These are phyloP conservation scores for Gymnopilus junonius DNA, from an alignment of 768 basidiomycete genomes.

Conservation along the genomic window DNA sequence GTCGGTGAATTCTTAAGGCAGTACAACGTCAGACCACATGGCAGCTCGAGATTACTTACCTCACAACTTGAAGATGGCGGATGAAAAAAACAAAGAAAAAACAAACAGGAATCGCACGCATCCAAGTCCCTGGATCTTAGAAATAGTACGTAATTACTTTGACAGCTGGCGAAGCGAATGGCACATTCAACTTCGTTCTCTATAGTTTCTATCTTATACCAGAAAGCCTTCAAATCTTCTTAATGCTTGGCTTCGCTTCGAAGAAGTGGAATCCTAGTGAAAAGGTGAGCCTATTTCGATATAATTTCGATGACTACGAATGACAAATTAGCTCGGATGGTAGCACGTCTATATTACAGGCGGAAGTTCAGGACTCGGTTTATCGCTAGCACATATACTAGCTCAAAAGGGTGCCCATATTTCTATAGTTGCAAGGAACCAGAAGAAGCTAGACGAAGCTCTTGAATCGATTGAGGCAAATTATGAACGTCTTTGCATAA, in stretches of 20 bases:
- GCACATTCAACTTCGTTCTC: no score
- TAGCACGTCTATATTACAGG: constrained; percentile 90
- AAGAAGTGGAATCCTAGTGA: constrained; percentile 55
- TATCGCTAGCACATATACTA: constrained; percentile 71
- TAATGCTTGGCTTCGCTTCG: constrained; percentile 31
- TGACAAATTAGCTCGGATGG: neutral
- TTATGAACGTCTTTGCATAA: constrained; percentile 23
- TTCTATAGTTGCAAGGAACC: constrained; percentile 84
- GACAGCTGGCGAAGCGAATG: no score
- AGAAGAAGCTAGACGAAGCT: constrained; percentile 64
- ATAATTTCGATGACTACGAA: neutral
- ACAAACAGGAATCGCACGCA: no score
- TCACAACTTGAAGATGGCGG: neutral
- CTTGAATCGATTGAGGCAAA: constrained; percentile 68
- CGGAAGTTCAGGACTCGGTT: constrained; percentile 80
- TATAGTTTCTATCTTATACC: no score
- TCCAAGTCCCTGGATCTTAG: no score
- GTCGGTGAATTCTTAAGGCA: no score
- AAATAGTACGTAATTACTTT: no score
- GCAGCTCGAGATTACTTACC: no score
- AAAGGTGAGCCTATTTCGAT: constrained; percentile 34
- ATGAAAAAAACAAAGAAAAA: no score
- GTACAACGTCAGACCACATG: no score
- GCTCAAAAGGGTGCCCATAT: constrained; percentile 76
- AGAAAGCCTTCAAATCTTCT: neutral